Evolutionary conservation across 2,329 filamentous ascomycete species (phyloP).

Genomic region (Talaromyces sp.): DNA sequence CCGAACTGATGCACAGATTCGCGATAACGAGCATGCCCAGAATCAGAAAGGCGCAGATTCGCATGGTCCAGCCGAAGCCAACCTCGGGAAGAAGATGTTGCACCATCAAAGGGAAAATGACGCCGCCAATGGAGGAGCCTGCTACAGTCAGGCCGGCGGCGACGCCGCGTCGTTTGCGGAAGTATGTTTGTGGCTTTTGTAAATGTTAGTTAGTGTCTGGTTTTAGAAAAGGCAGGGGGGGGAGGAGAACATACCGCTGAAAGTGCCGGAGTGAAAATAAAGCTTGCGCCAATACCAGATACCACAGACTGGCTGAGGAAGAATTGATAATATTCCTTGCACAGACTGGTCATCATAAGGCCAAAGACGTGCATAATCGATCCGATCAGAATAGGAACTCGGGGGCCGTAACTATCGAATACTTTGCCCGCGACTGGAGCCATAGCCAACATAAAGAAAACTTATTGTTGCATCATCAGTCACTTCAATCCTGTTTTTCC

Average conservation of each 20-base stretch:
- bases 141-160: slow-evolving; percentile 17
- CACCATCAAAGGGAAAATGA: slow-evolving; percentile 60
- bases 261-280: slow-evolving; percentile 54
- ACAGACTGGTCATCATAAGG: slow-evolving; percentile 50
- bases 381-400: slow-evolving; percentile 41
- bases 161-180: slow-evolving; percentile 4
- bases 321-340: slow-evolving; percentile 49
- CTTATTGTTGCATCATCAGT: slow-evolving; percentile 15
- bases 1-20: slow-evolving; percentile 49
- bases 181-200: slow-evolving; percentile 34
- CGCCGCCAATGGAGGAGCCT: slow-evolving; percentile 49
- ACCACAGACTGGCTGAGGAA: slow-evolving; percentile 50
- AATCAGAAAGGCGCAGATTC: slow-evolving; percentile 56
- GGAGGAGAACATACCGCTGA: slow-evolving; percentile 47
- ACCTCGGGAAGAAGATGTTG: slow-evolving; percentile 50
- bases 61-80: slow-evolving; percentile 55
- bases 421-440: slow-evolving; percentile 50
- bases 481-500: background rate
- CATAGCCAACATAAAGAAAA: slow-evolving; percentile 50
- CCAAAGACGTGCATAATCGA: slow-evolving; percentile 46
- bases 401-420: slow-evolving; percentile 50
- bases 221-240: slow-evolving; percentile 25
- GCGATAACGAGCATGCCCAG: slow-evolving; percentile 54
- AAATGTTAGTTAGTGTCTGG: background rate
- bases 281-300: slow-evolving; percentile 49